Percentiles rank a stretch among this genome's conserved stretches.
Evolutionary conservation across 768 basidiomycete species (phyloP).

Genomic region (Grammothele lineata): DNA sequence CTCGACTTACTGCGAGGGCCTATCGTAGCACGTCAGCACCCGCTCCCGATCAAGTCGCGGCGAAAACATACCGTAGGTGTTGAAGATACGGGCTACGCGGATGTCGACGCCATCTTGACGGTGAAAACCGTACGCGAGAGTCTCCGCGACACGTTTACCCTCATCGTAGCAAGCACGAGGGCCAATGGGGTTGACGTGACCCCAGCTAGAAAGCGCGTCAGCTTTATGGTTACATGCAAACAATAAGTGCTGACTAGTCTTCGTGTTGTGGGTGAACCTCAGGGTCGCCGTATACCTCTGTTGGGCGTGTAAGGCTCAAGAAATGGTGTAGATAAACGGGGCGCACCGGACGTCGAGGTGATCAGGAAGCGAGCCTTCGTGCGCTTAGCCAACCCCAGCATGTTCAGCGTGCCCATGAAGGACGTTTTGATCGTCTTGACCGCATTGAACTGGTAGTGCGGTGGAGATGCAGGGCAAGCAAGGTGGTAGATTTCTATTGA

Average conservation of each 20-base stretch:
- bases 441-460: conserved; percentile 96
- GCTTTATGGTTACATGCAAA: conserved; percentile 13
- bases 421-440: conserved; percentile 99
- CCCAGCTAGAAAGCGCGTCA: conserved; percentile 62
- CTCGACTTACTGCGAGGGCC: conserved; percentile 62
- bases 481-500: conserved; percentile 91
- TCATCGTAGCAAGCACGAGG: conserved; percentile 99
- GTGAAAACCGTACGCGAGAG: conserved; percentile 93
- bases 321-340: conserved; percentile 7
- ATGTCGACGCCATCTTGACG: conserved; percentile 94
- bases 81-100: conserved; percentile 97
- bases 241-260: conserved; percentile 67
- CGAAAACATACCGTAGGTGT: conserved; percentile 67
- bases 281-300: conserved; percentile 98
- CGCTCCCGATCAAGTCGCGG: no score
- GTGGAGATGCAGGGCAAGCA: conserved; percentile 95
- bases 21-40: conserved; percentile 7
- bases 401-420: conserved; percentile 97
- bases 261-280: conserved; percentile 96
- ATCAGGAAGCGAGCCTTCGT: conserved; percentile 97
- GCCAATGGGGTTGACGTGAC: conserved; percentile 97
- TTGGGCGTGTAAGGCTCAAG: neutral
- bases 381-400: conserved; percentile 97
- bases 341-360: conserved; percentile 85
- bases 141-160: conserved; percentile 98